Conservation (phyloP, 1,284 basidiomycete species). For the Sanghuangporus baumii region DNA sequence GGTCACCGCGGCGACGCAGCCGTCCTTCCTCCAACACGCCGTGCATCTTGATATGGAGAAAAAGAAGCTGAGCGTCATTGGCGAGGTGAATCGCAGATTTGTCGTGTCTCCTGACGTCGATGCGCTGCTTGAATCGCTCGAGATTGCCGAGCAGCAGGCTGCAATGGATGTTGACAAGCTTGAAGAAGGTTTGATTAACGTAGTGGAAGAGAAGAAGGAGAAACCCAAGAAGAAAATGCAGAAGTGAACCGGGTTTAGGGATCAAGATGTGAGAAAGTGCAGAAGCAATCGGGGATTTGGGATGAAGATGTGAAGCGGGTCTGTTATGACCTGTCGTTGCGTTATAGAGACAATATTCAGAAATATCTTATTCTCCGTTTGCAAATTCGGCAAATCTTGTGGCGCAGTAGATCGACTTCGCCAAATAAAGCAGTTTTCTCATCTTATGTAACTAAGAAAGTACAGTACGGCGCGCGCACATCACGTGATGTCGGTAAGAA, state of each 20-base stretch:
- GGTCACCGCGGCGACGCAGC: slow-evolving; percentile 81
- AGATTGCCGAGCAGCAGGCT: slow-evolving; percentile 40
- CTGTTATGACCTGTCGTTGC: neutral
- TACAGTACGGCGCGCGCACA: neutral
- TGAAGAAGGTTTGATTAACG: slow-evolving; percentile 45
- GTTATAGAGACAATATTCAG: too few relatives aligned
- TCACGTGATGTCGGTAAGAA: neutral
- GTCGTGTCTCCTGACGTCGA: slow-evolving; percentile 85
- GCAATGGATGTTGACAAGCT: slow-evolving; percentile 34
- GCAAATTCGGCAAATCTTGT: too few relatives aligned
- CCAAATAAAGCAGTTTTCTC: neutral
- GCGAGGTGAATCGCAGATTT: slow-evolving; percentile 83
- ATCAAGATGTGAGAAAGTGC: neutral
- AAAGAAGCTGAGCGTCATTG: slow-evolving; percentile 66
- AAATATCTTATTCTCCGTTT: too few relatives aligned
- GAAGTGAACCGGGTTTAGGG: neutral
- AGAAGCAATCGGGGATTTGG: neutral
- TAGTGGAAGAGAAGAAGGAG: slow-evolving; percentile 36
- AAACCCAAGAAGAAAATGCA: neutral
- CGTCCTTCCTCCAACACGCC: slow-evolving; percentile 87
- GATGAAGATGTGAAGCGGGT: neutral
- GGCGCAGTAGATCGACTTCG: too few relatives aligned
- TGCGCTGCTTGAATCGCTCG: slow-evolving; percentile 66
- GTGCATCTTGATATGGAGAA: slow-evolving; percentile 63
- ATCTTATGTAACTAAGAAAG: neutral